Evolutionary conservation across 2,329 filamentous ascomycete species (phyloP).

Genomic region (Diplodia intermedia): DNA sequence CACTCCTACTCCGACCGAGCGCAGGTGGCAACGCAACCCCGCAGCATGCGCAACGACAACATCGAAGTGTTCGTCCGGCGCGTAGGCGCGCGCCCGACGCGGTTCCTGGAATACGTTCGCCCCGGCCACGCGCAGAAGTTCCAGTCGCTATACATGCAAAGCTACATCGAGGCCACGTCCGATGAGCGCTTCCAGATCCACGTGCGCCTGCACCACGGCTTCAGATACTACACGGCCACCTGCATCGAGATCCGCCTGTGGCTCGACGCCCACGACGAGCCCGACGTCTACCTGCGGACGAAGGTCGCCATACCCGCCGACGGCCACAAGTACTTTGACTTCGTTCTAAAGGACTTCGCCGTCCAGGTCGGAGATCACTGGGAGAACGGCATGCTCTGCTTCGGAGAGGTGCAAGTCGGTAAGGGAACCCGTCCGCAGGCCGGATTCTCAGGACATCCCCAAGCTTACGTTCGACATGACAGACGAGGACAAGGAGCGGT

Average conservation of each 20-base stretch:
- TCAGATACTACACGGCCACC: conserved; percentile 20
- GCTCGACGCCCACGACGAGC: conserved; percentile 23
- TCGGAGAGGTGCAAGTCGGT: conserved; percentile 18
- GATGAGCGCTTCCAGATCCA: conserved; percentile 18
- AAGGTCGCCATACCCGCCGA: conserved; percentile 8
- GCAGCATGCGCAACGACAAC: conserved; percentile 23
- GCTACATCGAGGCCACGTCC: conserved; percentile 12
- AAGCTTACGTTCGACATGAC: not conserved
- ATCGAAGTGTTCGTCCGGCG: conserved; percentile 27
- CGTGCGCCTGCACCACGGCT: conserved; percentile 16
- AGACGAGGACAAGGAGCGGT: not conserved
- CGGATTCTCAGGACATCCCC: not conserved
- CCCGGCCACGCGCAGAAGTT: not conserved
- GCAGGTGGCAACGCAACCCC: not conserved
- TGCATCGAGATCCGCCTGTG: conserved; percentile 24
- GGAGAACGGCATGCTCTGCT: conserved; percentile 17
- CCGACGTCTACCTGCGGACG: conserved; percentile 17
- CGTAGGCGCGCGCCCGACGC: not conserved
- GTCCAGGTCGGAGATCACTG: conserved; percentile 20
- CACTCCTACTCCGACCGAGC: not conserved
- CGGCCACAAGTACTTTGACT: not conserved
- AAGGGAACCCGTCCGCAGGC: not conserved
- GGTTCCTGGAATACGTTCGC: conserved; percentile 16
- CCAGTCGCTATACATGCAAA: not conserved
- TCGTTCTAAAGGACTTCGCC: conserved; percentile 14